These are phyloP conservation scores for Pestalotiopsis sp. DNA, from an alignment of 2,329 filamentous ascomycete genomes.

Conservation along the genomic window DNA sequence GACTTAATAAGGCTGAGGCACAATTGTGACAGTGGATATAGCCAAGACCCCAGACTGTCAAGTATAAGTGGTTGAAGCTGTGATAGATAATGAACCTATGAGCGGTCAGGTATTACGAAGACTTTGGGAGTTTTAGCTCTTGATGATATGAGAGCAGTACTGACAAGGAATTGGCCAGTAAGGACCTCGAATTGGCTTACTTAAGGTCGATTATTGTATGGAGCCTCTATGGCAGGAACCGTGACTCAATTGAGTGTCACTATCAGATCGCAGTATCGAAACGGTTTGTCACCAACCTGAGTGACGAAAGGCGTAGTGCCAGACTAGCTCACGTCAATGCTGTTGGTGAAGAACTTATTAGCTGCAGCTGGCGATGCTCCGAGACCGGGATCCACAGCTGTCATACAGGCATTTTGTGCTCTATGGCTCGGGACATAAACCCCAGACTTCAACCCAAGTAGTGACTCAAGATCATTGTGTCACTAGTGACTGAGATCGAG, in stretches of 20 bases:
- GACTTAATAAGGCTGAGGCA: not conserved
- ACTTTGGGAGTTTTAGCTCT: not conserved
- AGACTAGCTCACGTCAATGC: not conserved
- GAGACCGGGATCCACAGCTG: conserved; percentile 7
- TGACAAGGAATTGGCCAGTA: not conserved
- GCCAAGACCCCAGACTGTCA: not conserved
- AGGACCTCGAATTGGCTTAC: not conserved
- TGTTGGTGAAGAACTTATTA: not conserved
- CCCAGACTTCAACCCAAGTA: no score
- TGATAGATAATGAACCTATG: not conserved
- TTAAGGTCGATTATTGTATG: not conserved
- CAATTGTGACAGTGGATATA: not conserved
- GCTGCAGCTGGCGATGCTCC: conserved; percentile 10
- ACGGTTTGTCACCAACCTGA: not conserved
- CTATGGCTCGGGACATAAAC: not conserved
- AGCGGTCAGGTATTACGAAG: conserved; percentile 8
- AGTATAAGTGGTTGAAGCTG: not conserved
- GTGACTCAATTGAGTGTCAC: conserved; percentile 2
- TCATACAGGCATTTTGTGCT: not conserved
- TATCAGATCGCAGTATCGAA: not conserved
- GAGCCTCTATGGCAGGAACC: not conserved
- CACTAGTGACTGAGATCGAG: no score
- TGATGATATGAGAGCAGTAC: not conserved
- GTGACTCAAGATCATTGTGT: no score
- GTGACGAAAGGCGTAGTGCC: not conserved